Conservation (phyloP, 2,329 filamentous ascomycete species). For the Penicillium olsonii region DNA sequence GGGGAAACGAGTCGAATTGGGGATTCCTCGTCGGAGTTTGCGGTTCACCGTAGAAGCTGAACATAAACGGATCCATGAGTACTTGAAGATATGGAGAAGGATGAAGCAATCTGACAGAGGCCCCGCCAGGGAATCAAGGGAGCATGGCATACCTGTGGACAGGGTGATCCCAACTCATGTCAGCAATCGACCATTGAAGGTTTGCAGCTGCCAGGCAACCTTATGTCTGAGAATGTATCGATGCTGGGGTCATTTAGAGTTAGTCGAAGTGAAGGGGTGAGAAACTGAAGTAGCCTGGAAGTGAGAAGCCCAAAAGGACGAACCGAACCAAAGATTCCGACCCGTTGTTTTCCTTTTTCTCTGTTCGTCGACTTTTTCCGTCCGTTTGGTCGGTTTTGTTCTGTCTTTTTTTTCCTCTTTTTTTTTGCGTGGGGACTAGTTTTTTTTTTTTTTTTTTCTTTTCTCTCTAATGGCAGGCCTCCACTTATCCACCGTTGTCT, state of each 20-base stretch:
- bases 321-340: neutral
- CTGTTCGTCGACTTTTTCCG: slow-evolving; percentile 31
- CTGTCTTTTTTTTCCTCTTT: slow-evolving; percentile 20
- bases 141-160: slow-evolving; percentile 44
- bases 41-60: slow-evolving; percentile 51
- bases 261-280: neutral
- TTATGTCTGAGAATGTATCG: slow-evolving; percentile 20
- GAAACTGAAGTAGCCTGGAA: slow-evolving; percentile 11
- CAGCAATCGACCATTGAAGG: slow-evolving; percentile 45
- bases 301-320: neutral
- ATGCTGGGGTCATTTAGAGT: slow-evolving; percentile 5
- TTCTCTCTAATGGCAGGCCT: slow-evolving; percentile 12
- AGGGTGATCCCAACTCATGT: slow-evolving; percentile 51
- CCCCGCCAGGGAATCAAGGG: slow-evolving; percentile 16
- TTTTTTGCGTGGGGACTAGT: slow-evolving; percentile 19
- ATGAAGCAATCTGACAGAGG: slow-evolving; percentile 10
- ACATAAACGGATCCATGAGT: slow-evolving; percentile 37
- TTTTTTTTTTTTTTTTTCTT: slow-evolving; percentile 14
- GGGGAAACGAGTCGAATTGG: slow-evolving; percentile 43
- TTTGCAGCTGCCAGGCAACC: slow-evolving; percentile 37
- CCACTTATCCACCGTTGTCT: slow-evolving; percentile 31
- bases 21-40: slow-evolving; percentile 50
- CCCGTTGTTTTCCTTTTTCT: slow-evolving; percentile 39
- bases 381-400: slow-evolving; percentile 16
- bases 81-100: slow-evolving; percentile 4